Percentiles rank a stretch among this genome's conserved stretches.
Evolutionary conservation across 1,284 basidiomycete genomes (phyloP).

Genomic region (Boletellus deceptivus): DNA sequence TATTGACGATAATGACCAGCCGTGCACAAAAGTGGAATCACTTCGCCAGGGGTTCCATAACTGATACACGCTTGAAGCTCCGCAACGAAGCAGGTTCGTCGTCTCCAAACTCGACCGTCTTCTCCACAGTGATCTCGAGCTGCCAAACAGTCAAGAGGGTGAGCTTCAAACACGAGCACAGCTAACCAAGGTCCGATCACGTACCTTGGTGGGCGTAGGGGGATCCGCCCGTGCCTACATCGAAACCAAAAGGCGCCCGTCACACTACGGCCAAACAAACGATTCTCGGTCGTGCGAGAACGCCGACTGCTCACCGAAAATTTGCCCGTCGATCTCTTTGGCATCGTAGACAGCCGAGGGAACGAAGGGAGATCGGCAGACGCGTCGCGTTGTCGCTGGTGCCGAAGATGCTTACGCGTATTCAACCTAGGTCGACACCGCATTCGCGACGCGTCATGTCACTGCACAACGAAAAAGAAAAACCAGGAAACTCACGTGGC

Average conservation of each 20-base stretch:
- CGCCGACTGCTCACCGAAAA: constrained; percentile 11
- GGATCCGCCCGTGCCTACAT: constrained; percentile 4
- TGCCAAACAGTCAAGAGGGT: neutral
- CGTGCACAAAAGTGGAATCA: neutral
- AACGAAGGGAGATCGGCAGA: constrained; percentile 34
- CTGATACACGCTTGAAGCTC: neutral
- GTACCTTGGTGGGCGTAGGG: constrained; percentile 17
- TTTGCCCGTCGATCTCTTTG: constrained; percentile 9
- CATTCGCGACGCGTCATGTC: neutral
- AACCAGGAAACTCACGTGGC: constrained; percentile 25
- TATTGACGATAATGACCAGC: too few species aligned
- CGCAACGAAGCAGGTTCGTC: neutral
- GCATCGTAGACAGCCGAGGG: constrained; percentile 24
- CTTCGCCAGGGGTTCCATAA: neutral
- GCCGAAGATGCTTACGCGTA: constrained; percentile 28
- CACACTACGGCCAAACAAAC: neutral
- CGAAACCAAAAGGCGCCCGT: too few species aligned
- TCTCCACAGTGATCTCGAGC: constrained; percentile 32
- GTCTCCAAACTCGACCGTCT: constrained; percentile 26
- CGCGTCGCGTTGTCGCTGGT: constrained; percentile 28
- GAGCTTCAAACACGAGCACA: neutral
- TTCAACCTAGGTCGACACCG: constrained; percentile 21
- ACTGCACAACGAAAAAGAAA: neutral
- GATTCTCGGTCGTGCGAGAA: neutral
- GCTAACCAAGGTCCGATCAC: neutral